phyloP scores from a whole-genome alignment of 2,329 filamentous ascomycete species.

The Neophaeococcomyces mojaviensis region DNA sequence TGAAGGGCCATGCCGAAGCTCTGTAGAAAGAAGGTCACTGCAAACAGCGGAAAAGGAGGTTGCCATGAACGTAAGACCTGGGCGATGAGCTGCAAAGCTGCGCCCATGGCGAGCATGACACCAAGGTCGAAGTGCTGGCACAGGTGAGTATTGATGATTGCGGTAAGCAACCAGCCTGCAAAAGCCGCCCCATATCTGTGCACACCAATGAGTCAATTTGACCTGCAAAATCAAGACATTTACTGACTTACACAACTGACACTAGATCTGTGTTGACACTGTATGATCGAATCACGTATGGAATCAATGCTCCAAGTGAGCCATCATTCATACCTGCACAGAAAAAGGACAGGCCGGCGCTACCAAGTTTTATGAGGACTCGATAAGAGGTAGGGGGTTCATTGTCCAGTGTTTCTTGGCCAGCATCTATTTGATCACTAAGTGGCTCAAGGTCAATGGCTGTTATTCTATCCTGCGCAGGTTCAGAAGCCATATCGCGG shows the following conservation, averaged over 20 bases:
- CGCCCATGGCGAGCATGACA: slow-evolving; percentile 50
- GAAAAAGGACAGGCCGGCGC: slow-evolving; percentile 56
- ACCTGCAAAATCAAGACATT: too few species aligned
- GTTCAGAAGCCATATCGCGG: too few species aligned
- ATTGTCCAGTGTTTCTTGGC: too few species aligned
- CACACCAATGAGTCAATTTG: too few species aligned
- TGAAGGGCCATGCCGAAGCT: slow-evolving; percentile 32
- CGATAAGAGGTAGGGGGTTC: too few species aligned
- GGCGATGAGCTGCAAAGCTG: slow-evolving; percentile 43
- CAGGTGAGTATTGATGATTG: slow-evolving; percentile 49
- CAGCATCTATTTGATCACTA: too few species aligned
- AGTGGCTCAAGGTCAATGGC: too few species aligned
- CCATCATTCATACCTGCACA: slow-evolving; percentile 60
- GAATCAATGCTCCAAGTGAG: slow-evolving; percentile 55
- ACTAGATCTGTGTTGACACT: slow-evolving; percentile 46
- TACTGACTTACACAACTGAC: slow-evolving; percentile 48
- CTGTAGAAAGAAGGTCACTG: slow-evolving; percentile 27
- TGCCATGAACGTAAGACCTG: slow-evolving; percentile 30
- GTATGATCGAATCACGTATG: slow-evolving; percentile 54
- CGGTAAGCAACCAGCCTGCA: slow-evolving; percentile 52
- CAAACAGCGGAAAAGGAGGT: slow-evolving; percentile 31
- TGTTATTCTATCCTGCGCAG: too few species aligned
- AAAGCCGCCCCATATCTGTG: slow-evolving; percentile 51
- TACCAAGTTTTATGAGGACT: slow-evolving; percentile 44
- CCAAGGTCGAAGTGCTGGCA: slow-evolving; percentile 49